Conservation (phyloP, 148 eudicot genomes). For the Spergularia marina region DNA sequence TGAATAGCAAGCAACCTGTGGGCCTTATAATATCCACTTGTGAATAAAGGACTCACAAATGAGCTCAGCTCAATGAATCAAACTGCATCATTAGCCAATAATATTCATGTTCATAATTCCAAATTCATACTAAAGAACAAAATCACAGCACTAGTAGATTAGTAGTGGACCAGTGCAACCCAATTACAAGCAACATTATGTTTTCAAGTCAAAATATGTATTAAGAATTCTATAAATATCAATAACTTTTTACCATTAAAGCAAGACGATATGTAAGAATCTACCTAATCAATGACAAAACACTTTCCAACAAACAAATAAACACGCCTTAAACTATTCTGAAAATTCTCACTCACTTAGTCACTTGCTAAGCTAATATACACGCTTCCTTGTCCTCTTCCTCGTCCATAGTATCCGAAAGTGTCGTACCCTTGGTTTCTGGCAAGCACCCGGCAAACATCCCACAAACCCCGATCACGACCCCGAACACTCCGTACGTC, state of each 20-base stretch:
- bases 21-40: too few species aligned
- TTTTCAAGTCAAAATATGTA: too few species aligned
- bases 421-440: conserved; percentile 45
- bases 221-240: background rate
- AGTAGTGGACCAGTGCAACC: too few species aligned
- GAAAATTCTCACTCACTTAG: background rate
- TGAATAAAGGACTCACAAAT: too few species aligned
- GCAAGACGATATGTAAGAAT: background rate
- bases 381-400: conserved; percentile 43
- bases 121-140: too few species aligned
- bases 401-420: conserved; percentile 58
- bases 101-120: too few species aligned
- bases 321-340: too few species aligned
- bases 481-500: conserved; percentile 60
- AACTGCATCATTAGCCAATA: too few species aligned
- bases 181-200: too few species aligned
- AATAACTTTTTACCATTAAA: background rate
- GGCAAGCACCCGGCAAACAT: conserved; percentile 41
- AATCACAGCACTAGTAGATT: too few species aligned
- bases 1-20: too few species aligned
- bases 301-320: background rate
- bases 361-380: background rate
- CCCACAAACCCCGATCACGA: conserved; percentile 41
- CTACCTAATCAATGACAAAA: conserved; percentile 1
- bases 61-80: too few species aligned